Conservation (phyloP, 257 asterid genomes). For the Solanum sitiens region DNA sequence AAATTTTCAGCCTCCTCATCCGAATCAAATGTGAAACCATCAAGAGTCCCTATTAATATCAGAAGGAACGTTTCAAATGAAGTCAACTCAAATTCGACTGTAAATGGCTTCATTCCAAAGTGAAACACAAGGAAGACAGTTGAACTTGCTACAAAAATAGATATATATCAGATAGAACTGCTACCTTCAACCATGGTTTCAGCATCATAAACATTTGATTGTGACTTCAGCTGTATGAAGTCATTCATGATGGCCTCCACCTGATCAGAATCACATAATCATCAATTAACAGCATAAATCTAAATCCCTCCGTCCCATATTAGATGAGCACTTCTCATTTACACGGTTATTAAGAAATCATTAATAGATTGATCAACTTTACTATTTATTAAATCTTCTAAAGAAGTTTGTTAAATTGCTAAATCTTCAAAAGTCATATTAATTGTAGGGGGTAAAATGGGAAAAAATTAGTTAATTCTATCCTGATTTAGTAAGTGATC, state of each 20-base stretch:
- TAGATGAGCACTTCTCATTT: too few relatives aligned
- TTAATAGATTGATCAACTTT: too few relatives aligned
- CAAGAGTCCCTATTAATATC: conserved; percentile 61
- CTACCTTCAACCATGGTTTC: conserved; percentile 95
- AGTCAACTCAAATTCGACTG: neutral
- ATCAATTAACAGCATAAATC: neutral
- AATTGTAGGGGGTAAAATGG: too few relatives aligned
- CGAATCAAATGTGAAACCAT: conserved; percentile 81
- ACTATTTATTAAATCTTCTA: too few relatives aligned
- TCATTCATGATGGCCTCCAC: conserved; percentile 88
- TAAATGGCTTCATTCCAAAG: neutral
- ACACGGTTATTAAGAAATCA: too few relatives aligned
- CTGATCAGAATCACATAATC: conserved; percentile 30
- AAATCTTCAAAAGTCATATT: too few relatives aligned
- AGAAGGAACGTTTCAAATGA: conserved; percentile 4
- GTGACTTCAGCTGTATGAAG: conserved; percentile 74
- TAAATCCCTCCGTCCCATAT: too few relatives aligned
- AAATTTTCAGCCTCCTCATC: conserved; percentile 68
- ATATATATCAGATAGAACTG: conserved; percentile 1
- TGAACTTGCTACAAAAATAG: neutral
- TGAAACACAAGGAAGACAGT: neutral
- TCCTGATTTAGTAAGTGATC: too few relatives aligned
- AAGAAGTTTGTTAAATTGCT: too few relatives aligned
- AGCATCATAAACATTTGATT: conserved; percentile 60
- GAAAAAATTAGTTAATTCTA: too few relatives aligned